These are phyloP conservation scores for Luffa acutangula DNA, from an alignment of 306 rosid genomes.

Conservation along the genomic window DNA sequence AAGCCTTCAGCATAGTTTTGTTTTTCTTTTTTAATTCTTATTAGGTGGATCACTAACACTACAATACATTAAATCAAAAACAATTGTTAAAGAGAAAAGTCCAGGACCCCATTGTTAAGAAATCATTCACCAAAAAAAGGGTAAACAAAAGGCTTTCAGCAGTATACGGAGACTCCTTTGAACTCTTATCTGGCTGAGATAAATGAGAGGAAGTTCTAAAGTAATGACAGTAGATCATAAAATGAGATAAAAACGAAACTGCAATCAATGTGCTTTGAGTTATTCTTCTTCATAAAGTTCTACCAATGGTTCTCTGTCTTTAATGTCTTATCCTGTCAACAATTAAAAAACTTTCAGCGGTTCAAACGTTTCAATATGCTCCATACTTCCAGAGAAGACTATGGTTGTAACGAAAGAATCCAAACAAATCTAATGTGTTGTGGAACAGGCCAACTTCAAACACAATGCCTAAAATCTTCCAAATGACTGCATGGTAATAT, in stretches of 20 bases:
- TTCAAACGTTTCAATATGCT: not conserved
- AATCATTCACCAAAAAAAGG: not conserved
- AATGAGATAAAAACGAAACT: not conserved
- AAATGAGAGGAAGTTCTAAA: not conserved
- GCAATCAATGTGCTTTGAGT: not conserved
- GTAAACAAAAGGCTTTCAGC: not conserved
- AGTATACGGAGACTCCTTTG: not conserved
- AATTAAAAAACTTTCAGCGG: not conserved
- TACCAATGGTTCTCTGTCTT: not conserved
- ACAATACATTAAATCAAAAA: not conserved
- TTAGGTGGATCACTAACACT: not conserved
- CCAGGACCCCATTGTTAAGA: not conserved
- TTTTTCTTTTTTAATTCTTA: not conserved
- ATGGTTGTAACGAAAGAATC: not conserved
- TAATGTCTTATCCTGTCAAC: not conserved
- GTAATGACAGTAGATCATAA: not conserved
- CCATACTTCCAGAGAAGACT: not conserved
- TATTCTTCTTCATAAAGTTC: not conserved
- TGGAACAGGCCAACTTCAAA: not conserved
- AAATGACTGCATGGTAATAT: not conserved
- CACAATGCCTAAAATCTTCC: not conserved
- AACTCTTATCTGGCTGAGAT: not conserved
- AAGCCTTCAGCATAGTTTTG: not conserved
- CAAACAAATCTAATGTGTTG: not conserved
- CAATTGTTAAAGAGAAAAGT: not conserved